These are phyloP conservation scores for Pyricularia pennisetigena DNA, from an alignment of 2,329 filamentous ascomycete species.

Conservation along the genomic window DNA sequence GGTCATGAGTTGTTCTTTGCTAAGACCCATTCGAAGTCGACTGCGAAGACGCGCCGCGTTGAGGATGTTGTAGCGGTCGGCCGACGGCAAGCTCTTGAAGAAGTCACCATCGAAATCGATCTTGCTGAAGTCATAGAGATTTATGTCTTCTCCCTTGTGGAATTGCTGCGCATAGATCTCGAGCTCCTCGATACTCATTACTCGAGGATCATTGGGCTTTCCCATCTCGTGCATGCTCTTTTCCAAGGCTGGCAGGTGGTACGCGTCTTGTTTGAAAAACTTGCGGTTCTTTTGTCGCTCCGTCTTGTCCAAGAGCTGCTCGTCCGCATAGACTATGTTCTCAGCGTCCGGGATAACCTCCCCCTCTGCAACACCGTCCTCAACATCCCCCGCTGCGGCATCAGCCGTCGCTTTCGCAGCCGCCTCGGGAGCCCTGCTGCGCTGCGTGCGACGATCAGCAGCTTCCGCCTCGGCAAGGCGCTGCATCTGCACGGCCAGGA, in stretches of 20 bases:
- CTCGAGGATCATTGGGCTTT: conserved; percentile 80
- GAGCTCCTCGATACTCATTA: conserved; percentile 92
- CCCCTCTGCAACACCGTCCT: conserved; percentile 43
- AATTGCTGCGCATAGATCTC: conserved; percentile 93
- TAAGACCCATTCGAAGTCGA: conserved; percentile 86
- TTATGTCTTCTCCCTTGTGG: conserved; percentile 82
- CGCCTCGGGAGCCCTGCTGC: conserved; percentile 30
- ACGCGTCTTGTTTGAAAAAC: conserved; percentile 88
- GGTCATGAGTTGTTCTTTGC: conserved; percentile 86
- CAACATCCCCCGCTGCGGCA: conserved; percentile 28
- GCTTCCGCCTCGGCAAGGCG: conserved; percentile 73
- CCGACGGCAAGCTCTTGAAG: conserved; percentile 80
- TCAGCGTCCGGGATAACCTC: conserved; percentile 58
- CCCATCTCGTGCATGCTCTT: conserved; percentile 75
- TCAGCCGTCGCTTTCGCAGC: conserved; percentile 10
- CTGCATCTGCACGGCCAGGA: conserved; percentile 92
- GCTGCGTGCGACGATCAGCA: conserved; percentile 38
- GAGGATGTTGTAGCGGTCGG: conserved; percentile 92
- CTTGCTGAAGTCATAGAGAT: conserved; percentile 92
- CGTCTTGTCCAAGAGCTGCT: conserved; percentile 68
- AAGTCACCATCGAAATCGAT: conserved; percentile 97
- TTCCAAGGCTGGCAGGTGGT: conserved; percentile 83
- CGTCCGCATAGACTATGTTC: conserved; percentile 81
- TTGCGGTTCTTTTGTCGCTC: conserved; percentile 65
- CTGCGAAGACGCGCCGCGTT: conserved; percentile 87